Percentiles rank a stretch among this genome's conserved stretches.
These are phyloP conservation scores for Ploettnerulaceae sp. DNA, from an alignment of 2,329 filamentous ascomycete species.

Conservation along the genomic window DNA sequence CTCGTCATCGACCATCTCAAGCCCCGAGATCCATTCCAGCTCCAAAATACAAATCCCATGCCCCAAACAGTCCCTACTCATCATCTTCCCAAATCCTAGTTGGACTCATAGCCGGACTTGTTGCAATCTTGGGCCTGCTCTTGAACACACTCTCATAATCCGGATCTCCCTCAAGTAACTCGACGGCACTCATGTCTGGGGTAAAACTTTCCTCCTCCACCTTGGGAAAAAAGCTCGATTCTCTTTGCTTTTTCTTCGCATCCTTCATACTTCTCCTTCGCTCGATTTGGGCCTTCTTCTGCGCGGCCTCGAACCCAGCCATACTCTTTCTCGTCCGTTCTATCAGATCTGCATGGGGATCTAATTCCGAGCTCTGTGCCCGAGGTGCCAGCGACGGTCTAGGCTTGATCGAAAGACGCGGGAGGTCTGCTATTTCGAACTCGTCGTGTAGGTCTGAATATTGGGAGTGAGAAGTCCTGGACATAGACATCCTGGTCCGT, in stretches of 20 bases:
- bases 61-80: conserved; percentile 4
- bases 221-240: conserved; percentile 43
- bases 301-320: conserved; percentile 56
- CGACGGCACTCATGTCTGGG: conserved; percentile 28
- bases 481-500: conserved; percentile 78
- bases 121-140: conserved; percentile 73
- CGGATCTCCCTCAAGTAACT: conserved; percentile 53
- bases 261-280: conserved; percentile 42
- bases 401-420: conserved; percentile 24
- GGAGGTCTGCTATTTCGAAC: conserved; percentile 28
- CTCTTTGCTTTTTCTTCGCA: conserved; percentile 42
- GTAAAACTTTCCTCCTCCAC: conserved; percentile 42
- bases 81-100: conserved; percentile 20
- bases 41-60: neutral
- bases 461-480: conserved; percentile 46
- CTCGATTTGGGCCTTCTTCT: conserved; percentile 56
- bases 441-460: conserved; percentile 31
- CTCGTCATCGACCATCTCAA: neutral
- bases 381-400: conserved; percentile 15
- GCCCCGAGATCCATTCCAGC: neutral
- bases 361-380: conserved; percentile 10
- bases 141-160: conserved; percentile 83
- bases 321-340: conserved; percentile 57
- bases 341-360: conserved; percentile 38
- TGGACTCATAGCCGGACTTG: conserved; percentile 53